Percentiles rank a stretch among this genome's conserved stretches.
Conservation (phyloP, 495 filamentous ascomycete species). For the Rhizodiscina lignyota region DNA sequence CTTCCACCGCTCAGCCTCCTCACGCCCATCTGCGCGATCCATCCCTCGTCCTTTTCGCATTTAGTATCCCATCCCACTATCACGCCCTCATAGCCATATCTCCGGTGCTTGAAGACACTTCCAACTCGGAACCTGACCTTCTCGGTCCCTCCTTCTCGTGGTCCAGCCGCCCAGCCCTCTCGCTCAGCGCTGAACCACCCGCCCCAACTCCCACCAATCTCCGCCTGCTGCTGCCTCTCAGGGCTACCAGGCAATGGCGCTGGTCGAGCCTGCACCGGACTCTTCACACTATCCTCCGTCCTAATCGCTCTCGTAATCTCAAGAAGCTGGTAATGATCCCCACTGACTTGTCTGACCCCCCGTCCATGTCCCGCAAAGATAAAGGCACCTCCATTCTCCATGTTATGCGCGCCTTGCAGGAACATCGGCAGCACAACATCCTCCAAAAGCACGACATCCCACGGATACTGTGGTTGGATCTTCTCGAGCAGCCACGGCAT, state of each 20-base stretch:
- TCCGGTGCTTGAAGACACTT: constrained; percentile 66
- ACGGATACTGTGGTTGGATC: constrained; percentile 41
- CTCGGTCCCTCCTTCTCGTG: constrained; percentile 24
- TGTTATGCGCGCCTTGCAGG: too few species aligned
- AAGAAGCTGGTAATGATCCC: too few species aligned
- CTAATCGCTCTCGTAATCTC: background rate
- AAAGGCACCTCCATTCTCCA: too few species aligned
- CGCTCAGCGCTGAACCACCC: too few species aligned
- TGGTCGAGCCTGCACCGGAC: background rate
- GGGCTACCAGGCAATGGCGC: background rate
- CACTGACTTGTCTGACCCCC: too few species aligned
- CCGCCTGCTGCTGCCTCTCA: background rate
- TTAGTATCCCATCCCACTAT: constrained; percentile 75
- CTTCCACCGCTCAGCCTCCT: constrained; percentile 44
- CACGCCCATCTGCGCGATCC: constrained; percentile 42
- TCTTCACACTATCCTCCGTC: background rate
- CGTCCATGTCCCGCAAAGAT: too few species aligned
- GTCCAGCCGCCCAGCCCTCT: too few species aligned
- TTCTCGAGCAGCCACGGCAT: constrained; percentile 53
- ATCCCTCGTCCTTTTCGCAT: constrained; percentile 37
- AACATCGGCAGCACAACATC: too few species aligned
- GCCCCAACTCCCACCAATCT: too few species aligned
- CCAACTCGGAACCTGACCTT: constrained; percentile 59
- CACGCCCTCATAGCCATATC: constrained; percentile 63
- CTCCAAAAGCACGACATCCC: constrained; percentile 42